Conservation (phyloP, 1,284 basidiomycete species). For the Irpex lacteus region DNA sequence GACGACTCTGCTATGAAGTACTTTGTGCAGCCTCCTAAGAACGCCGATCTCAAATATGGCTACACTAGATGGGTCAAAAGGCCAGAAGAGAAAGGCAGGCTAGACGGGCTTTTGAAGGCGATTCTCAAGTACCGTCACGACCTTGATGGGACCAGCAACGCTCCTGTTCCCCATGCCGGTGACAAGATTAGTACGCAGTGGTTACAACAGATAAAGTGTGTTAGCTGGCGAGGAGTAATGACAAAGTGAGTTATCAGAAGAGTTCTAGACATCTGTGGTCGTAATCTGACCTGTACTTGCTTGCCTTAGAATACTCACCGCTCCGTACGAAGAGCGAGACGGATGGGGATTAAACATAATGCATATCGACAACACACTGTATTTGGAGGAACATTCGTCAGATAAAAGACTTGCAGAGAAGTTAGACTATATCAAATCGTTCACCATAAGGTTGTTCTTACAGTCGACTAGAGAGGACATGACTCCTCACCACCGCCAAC, state of each 20-base stretch:
- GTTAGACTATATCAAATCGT: conserved; percentile 35
- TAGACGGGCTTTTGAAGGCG: conserved; percentile 66
- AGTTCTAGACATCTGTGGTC: not conserved
- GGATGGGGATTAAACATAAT: conserved; percentile 86
- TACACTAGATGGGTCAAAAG: conserved; percentile 69
- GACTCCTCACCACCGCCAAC: conserved; percentile 52
- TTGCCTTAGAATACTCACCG: conserved; percentile 67
- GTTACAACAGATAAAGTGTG: conserved; percentile 49
- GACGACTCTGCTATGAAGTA: conserved; percentile 67
- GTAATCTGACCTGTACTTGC: conserved; percentile 17
- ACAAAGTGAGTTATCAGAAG: conserved; percentile 67
- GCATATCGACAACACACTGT: conserved; percentile 72
- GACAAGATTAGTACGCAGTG: conserved; percentile 31
- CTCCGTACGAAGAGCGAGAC: conserved; percentile 80
- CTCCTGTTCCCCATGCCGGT: conserved; percentile 12
- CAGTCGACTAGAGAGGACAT: conserved; percentile 51
- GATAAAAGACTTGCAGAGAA: conserved; percentile 59
- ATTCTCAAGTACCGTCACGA: conserved; percentile 39
- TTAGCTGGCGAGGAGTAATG: conserved; percentile 89
- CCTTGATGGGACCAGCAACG: conserved; percentile 20
- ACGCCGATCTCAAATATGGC: conserved; percentile 60
- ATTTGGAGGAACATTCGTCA: conserved; percentile 79
- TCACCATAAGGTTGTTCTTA: not conserved
- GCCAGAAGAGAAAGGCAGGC: conserved; percentile 58
- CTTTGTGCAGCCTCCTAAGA: conserved; percentile 59